Evolutionary conservation across 192 early-diverging fungal species (phyloP).

Genomic region (Coemansia sp.): DNA sequence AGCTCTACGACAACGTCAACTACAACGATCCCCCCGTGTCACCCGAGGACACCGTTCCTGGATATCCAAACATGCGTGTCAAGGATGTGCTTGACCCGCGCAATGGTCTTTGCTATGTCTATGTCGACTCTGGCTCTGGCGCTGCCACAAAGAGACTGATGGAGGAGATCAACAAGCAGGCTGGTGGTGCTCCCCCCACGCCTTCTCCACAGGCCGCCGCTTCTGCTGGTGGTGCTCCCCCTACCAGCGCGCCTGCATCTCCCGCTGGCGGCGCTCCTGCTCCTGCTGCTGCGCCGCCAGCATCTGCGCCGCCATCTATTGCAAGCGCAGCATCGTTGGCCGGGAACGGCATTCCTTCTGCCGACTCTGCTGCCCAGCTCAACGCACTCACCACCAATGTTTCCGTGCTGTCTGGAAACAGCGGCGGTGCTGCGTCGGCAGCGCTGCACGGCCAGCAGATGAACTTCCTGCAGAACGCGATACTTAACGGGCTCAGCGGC

Average conservation of each 20-base stretch:
- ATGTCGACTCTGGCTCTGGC: slow-evolving; percentile 46
- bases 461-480: slow-evolving; percentile 47
- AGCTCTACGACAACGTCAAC: slow-evolving; percentile 50
- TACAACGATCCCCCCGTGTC: slow-evolving; percentile 30
- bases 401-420: slow-evolving; percentile 38
- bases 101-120: slow-evolving; percentile 43
- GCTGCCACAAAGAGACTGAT: slow-evolving; percentile 50
- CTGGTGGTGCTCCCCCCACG: slow-evolving; percentile 7
- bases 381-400: slow-evolving; percentile 45
- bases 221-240: neutral
- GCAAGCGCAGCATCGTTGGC: slow-evolving; percentile 25
- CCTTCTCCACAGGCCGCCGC: neutral
- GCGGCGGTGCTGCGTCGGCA: slow-evolving; percentile 29
- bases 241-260: neutral
- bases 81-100: slow-evolving; percentile 46
- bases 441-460: slow-evolving; percentile 55
- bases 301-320: slow-evolving; percentile 11
- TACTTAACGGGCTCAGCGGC: slow-evolving; percentile 36
- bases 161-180: slow-evolving; percentile 50
- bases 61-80: slow-evolving; percentile 41
- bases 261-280: slow-evolving; percentile 6
- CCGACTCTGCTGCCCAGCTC: slow-evolving; percentile 42
- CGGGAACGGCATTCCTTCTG: slow-evolving; percentile 34
- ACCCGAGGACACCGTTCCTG: slow-evolving; percentile 42
- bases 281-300: neutral